Conservation (phyloP, 108 stramenopile species). For the Craspedostauros australis region DNA sequence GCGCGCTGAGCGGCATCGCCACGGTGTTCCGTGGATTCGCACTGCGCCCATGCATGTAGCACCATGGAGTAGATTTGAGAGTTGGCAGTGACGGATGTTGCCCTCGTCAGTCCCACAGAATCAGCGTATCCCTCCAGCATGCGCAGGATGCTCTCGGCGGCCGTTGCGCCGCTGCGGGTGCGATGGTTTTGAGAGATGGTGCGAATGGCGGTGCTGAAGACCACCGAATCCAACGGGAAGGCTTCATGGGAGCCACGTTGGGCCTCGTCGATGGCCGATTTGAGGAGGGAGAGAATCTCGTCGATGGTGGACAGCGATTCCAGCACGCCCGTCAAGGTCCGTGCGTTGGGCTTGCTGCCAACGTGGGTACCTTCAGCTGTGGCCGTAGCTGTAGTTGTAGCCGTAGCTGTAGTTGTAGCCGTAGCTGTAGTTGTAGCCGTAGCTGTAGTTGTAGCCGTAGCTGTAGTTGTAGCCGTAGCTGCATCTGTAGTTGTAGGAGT, state of each 20-base stretch:
- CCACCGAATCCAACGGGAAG: constrained; percentile 17
- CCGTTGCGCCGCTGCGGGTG: constrained; percentile 29
- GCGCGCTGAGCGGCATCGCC: constrained; percentile 30
- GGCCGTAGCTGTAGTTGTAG: no score
- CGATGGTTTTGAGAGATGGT: constrained; percentile 15
- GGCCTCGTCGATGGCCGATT: no score
- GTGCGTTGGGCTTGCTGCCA: neutral
- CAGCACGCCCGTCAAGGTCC: neutral
- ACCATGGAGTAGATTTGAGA: constrained; percentile 37
- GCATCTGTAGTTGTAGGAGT: constrained; percentile 2
- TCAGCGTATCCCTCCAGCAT: constrained; percentile 20
- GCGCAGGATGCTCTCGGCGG: constrained; percentile 37
- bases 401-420: no score
- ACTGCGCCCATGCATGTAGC: constrained; percentile 50
- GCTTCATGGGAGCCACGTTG: no score
- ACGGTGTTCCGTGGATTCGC: constrained; percentile 16
- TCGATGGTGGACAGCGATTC: neutral
- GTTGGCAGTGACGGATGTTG: constrained; percentile 26
- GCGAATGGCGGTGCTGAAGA: constrained; percentile 39
- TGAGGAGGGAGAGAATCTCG: neutral
- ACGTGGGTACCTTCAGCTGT: neutral
- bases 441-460: no score
- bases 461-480: no score
- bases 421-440: no score
- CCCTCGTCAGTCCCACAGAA: constrained; percentile 17